Evolutionary conservation across 768 basidiomycete genomes (phyloP).

Genomic region (Lentinus brumalis): DNA sequence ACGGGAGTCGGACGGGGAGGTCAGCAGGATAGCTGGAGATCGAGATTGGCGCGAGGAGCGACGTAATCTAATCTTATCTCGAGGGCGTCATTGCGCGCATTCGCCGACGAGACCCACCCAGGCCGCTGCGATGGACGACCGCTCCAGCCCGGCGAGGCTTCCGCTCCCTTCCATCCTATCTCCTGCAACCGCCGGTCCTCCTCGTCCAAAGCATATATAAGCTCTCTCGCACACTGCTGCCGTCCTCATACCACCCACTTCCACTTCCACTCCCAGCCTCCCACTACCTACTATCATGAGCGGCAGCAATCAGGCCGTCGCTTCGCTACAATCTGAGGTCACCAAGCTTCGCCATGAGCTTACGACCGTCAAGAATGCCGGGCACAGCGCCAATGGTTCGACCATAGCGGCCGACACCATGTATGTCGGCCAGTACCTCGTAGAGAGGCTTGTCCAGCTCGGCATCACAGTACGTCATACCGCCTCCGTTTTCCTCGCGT

Average conservation of each 20-base stretch:
- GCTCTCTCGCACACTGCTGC: background rate
- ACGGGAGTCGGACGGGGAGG: background rate
- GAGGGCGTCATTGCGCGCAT: background rate
- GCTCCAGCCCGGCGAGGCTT: slow-evolving; percentile 3
- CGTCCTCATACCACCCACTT: background rate
- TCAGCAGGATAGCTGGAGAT: background rate
- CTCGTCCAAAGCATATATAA: slow-evolving; percentile 8
- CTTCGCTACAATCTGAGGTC: slow-evolving; percentile 46
- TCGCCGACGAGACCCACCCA: slow-evolving; percentile 14
- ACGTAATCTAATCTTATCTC: slow-evolving; percentile 15
- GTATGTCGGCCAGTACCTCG: slow-evolving; percentile 59
- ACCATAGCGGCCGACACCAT: slow-evolving; percentile 41
- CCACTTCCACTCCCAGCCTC: background rate
- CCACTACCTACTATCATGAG: slow-evolving; percentile 5
- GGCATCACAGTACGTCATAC: slow-evolving; percentile 53
- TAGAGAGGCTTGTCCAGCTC: slow-evolving; percentile 64
- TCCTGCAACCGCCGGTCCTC: background rate
- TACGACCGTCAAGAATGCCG: slow-evolving; percentile 40
- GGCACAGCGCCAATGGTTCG: slow-evolving; percentile 39
- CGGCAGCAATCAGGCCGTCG: slow-evolving; percentile 23
- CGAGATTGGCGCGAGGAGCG: background rate
- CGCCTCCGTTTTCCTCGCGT: background rate
- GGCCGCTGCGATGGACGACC: slow-evolving; percentile 4
- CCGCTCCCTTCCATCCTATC: too few species aligned
- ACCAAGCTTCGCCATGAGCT: slow-evolving; percentile 50